Conservation (phyloP, 192 early-diverging fungal species). For the Kappamyces sp. region DNA sequence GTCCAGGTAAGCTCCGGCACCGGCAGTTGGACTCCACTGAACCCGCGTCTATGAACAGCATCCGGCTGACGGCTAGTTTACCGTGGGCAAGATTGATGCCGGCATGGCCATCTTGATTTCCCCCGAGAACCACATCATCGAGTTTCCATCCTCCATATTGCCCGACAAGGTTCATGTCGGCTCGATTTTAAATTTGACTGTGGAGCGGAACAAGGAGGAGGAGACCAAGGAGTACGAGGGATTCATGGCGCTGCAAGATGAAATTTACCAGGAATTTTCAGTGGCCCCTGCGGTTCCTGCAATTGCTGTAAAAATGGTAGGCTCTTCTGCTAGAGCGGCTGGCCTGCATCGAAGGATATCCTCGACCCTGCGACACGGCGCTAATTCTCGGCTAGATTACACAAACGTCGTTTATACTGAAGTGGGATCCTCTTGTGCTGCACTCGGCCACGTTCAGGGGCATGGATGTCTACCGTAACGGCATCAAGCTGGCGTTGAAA, state of each 20-base stretch:
- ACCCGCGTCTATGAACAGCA: not conserved
- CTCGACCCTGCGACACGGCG: not conserved
- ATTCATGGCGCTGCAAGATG: conserved; percentile 78
- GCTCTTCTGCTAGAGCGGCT: conserved; percentile 38
- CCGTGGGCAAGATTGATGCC: conserved; percentile 91
- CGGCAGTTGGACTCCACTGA: not conserved
- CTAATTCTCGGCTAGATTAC: conserved; percentile 22
- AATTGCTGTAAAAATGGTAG: conserved; percentile 56
- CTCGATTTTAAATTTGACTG: conserved; percentile 93
- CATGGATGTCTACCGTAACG: conserved; percentile 89
- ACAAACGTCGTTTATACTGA: conserved; percentile 77
- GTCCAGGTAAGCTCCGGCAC: conserved; percentile 18
- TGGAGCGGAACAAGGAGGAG: conserved; percentile 81
- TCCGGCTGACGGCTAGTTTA: conserved; percentile 57
- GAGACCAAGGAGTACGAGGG: conserved; percentile 75
- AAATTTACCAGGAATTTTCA: conserved; percentile 74
- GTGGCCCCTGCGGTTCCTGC: conserved; percentile 72
- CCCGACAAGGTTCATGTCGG: conserved; percentile 89
- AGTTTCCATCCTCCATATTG: conserved; percentile 93
- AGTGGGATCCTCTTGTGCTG: conserved; percentile 88
- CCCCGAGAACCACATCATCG: conserved; percentile 96
- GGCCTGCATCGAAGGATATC: conserved; percentile 23
- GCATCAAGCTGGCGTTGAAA: conserved; percentile 63
- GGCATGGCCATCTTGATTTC: conserved; percentile 81
- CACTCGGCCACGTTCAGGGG: conserved; percentile 75